phyloP scores from a whole-genome alignment of 1,284 basidiomycete genomes.

The Peniophora sp. region DNA sequence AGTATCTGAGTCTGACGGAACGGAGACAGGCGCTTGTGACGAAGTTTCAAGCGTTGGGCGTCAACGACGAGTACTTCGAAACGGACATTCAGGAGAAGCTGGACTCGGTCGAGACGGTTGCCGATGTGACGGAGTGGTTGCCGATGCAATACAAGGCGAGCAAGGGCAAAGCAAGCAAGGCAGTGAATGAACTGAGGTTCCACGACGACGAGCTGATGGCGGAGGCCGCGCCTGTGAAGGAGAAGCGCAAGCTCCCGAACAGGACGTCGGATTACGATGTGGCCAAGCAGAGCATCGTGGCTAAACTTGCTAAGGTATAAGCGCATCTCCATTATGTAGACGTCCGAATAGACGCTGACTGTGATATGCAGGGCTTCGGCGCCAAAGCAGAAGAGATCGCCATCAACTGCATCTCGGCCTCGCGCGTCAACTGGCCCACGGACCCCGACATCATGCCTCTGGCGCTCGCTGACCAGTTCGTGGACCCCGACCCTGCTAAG shows the following conservation, averaged over 20 bases:
- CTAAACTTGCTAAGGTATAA: slow-evolving; percentile 69
- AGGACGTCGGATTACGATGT: slow-evolving; percentile 84
- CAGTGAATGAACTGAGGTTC: slow-evolving; percentile 52
- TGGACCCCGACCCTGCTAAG: slow-evolving; percentile 54
- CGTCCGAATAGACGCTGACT: not conserved
- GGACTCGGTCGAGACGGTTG: slow-evolving; percentile 81
- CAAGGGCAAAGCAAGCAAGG: slow-evolving; percentile 59
- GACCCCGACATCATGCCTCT: slow-evolving; percentile 70
- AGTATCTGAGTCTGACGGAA: slow-evolving; percentile 79
- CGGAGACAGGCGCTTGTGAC: slow-evolving; percentile 56
- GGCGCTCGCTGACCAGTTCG: slow-evolving; percentile 71
- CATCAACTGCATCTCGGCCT: slow-evolving; percentile 61
- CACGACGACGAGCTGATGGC: slow-evolving; percentile 55
- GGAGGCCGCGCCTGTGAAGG: slow-evolving; percentile 13
- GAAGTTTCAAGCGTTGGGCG: slow-evolving; percentile 58
- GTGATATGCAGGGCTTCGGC: slow-evolving; percentile 62
- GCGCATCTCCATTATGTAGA: not conserved
- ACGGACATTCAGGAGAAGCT: slow-evolving; percentile 55
- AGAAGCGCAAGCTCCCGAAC: slow-evolving; percentile 77
- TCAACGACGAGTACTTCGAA: slow-evolving; percentile 67
- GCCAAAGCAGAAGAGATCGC: slow-evolving; percentile 75
- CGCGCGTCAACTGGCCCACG: slow-evolving; percentile 64
- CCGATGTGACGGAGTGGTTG: slow-evolving; percentile 91
- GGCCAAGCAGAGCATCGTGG: slow-evolving; percentile 71
- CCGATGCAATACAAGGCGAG: slow-evolving; percentile 77